Percentiles rank a stretch among this genome's conserved stretches.
phyloP scores from a whole-genome alignment of 2,329 filamentous ascomycete species.

The Ampelomyces quisqualis region DNA sequence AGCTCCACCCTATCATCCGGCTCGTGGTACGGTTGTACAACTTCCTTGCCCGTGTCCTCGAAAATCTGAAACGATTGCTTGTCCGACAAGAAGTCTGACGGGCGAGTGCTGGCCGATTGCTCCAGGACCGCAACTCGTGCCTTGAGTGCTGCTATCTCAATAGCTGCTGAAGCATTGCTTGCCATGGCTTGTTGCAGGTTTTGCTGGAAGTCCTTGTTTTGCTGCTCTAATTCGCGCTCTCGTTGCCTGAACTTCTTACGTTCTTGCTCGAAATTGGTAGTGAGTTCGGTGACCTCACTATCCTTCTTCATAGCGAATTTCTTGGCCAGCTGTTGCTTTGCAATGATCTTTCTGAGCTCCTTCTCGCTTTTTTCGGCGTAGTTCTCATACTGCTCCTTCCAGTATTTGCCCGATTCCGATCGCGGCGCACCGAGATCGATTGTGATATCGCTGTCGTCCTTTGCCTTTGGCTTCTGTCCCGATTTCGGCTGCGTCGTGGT shows the following conservation, averaged over 20 bases:
- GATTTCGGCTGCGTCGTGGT: conserved; percentile 41
- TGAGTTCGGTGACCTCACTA: conserved; percentile 65
- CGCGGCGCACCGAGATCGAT: conserved; percentile 71
- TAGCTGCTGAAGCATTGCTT: conserved; percentile 34
- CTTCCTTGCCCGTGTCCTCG: conserved; percentile 32
- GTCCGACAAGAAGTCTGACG: conserved; percentile 16
- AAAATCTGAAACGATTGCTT: conserved; percentile 34
- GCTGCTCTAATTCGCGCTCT: conserved; percentile 63
- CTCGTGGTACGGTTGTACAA: conserved; percentile 10
- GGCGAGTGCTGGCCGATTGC: conserved; percentile 17
- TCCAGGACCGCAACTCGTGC: conserved; percentile 34
- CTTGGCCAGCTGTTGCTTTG: conserved; percentile 77
- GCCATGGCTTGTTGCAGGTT: conserved; percentile 36
- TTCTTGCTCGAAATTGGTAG: conserved; percentile 66
- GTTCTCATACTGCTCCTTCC: conserved; percentile 74
- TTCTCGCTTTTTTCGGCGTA: conserved; percentile 71
- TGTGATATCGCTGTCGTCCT: conserved; percentile 62
- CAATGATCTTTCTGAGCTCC: conserved; percentile 75
- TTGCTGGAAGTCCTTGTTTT: conserved; percentile 53
- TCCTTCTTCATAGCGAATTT: conserved; percentile 79
- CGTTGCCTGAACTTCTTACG: conserved; percentile 64
- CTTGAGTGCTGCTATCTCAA: conserved; percentile 40
- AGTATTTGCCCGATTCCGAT: conserved; percentile 74
- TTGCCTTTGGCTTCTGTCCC: conserved; percentile 37
- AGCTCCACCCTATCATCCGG: conserved; percentile 11